phyloP scores from a whole-genome alignment of 305 asterid genomes.

The Vinca major region DNA sequence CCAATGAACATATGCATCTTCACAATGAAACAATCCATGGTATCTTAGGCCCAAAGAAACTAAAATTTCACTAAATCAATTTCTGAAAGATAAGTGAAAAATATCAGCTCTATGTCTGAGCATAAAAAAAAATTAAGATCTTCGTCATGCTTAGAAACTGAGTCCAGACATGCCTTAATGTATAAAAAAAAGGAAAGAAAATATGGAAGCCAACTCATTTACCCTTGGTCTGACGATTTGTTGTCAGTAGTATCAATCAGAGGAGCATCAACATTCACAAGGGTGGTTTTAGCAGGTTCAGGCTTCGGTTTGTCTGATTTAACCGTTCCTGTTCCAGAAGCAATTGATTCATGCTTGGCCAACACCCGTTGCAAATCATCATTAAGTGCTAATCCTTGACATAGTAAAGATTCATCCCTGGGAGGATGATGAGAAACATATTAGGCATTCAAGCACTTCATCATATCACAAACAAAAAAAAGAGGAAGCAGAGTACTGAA shows the following conservation, averaged over 20 bases:
- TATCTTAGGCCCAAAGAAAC: neutral
- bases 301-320: constrained; percentile 47
- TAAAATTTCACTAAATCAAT: neutral
- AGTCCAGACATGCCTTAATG: constrained; percentile 6
- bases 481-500: neutral
- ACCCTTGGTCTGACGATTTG: constrained; percentile 40
- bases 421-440: constrained; percentile 1
- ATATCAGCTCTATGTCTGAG: neutral
- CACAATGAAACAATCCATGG: neutral
- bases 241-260: constrained; percentile 70
- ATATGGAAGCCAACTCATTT: constrained; percentile 17
- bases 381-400: constrained; percentile 83
- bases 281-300: constrained; percentile 41
- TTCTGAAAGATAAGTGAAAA: neutral
- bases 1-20: neutral
- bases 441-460: neutral
- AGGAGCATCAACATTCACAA: constrained; percentile 64
- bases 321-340: constrained; percentile 63
- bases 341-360: constrained; percentile 78
- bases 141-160: neutral
- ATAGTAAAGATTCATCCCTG: constrained; percentile 85
- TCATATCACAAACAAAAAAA: neutral
- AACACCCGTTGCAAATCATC: constrained; percentile 88
- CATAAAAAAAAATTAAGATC: neutral
- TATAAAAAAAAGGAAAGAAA: neutral